Evolutionary conservation across 441 rosid genomes (phyloP).

Genomic region (Euphorbia schlechtendalii): DNA sequence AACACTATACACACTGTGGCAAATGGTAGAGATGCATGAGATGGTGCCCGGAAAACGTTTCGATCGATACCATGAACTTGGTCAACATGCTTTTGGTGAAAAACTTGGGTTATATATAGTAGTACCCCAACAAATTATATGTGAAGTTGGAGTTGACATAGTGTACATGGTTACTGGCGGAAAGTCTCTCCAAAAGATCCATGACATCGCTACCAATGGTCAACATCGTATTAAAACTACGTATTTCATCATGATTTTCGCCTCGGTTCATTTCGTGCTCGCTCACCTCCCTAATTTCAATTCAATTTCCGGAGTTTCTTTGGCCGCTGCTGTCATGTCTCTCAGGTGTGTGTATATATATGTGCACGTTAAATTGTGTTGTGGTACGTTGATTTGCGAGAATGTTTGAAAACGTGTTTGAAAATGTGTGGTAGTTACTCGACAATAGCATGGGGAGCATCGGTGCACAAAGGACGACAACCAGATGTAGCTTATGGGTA

Average conservation of each 20-base stretch:
- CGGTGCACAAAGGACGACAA: conserved; percentile 45
- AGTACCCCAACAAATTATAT: conserved; percentile 68
- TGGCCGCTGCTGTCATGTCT: conserved; percentile 81
- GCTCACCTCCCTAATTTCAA: conserved; percentile 76
- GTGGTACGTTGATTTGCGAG: too few species aligned
- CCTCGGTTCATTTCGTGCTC: conserved; percentile 60
- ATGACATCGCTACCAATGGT: conserved; percentile 33
- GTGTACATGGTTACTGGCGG: conserved; percentile 91
- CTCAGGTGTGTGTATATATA: conserved; percentile 34
- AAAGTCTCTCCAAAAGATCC: conserved; percentile 64
- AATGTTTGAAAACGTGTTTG: too few species aligned
- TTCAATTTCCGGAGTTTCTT: conserved; percentile 55
- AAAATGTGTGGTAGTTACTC: conserved; percentile 47
- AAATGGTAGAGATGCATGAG: conserved; percentile 95
- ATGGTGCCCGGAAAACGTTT: conserved; percentile 77
- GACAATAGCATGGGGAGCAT: conserved; percentile 59
- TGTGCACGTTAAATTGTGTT: too few species aligned
- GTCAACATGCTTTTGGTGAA: conserved; percentile 72
- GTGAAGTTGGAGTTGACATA: conserved; percentile 60
- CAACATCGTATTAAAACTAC: conserved; percentile 44
- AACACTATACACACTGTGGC: conserved; percentile 83
- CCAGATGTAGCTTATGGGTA: conserved; percentile 46
- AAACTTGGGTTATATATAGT: conserved; percentile 76
- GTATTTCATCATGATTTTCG: conserved; percentile 67
- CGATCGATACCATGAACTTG: conserved; percentile 79